Percentiles rank a stretch among this genome's conserved stretches.
Conservation (phyloP, 2,329 filamentous ascomycete genomes). For the Nemania bipapillata region DNA sequence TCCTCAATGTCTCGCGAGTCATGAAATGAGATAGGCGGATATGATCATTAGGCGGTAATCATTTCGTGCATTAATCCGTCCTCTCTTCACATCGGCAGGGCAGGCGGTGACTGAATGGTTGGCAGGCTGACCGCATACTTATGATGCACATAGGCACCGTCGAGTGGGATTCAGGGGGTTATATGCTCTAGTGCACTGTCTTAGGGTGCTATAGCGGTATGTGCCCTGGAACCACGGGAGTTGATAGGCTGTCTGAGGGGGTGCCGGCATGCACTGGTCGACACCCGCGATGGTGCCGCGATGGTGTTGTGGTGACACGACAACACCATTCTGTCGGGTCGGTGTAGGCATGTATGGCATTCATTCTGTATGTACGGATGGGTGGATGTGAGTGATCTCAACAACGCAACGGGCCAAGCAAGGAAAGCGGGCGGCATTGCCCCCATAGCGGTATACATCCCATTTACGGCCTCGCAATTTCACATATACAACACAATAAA, state of each 20-base stretch:
- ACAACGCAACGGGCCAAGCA: conserved; percentile 5
- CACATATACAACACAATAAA: neutral
- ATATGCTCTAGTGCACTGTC: conserved; percentile 9
- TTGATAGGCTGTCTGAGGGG: conserved; percentile 23
- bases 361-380: neutral
- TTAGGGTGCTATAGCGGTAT: neutral
- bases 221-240: conserved; percentile 4
- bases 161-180: conserved; percentile 13
- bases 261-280: conserved; percentile 28
- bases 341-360: conserved; percentile 22
- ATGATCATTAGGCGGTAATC: conserved; percentile 25
- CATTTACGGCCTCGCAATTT: conserved; percentile 21
- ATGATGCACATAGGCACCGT: neutral
- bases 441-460: neutral
- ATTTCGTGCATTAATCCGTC: conserved; percentile 18
- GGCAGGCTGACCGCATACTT: conserved; percentile 38
- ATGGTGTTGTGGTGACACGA: conserved; percentile 44
- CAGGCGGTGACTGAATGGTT: conserved; percentile 37
- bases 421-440: conserved; percentile 17
- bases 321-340: conserved; percentile 40
- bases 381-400: conserved; percentile 22
- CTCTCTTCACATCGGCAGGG: conserved; percentile 19
- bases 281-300: conserved; percentile 38
- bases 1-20: conserved; percentile 8
- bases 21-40: conserved; percentile 12